Percentiles rank a stretch among this genome's conserved stretches.
Conservation (phyloP, 2,329 filamentous ascomycete species). For the Fusarium lyarnte region DNA sequence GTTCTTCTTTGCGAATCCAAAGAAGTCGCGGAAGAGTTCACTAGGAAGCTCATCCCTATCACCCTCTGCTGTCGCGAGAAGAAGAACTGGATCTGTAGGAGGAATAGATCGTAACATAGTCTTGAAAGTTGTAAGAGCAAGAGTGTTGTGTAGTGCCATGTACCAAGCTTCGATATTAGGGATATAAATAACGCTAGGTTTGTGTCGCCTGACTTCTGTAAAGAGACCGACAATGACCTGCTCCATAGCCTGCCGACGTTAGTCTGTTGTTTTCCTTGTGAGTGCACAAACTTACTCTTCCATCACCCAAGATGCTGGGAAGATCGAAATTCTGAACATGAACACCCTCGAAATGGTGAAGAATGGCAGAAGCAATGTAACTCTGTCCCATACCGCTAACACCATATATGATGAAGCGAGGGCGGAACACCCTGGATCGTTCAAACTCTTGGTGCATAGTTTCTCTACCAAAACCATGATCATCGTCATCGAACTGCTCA, state of each 20-base stretch:
- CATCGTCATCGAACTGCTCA: conserved; percentile 83
- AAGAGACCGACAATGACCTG: conserved; percentile 91
- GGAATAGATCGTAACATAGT: conserved; percentile 83
- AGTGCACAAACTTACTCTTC: conserved; percentile 65
- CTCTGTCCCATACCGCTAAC: conserved; percentile 90
- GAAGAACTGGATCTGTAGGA: conserved; percentile 88
- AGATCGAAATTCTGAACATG: conserved; percentile 96
- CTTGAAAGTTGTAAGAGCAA: conserved; percentile 83
- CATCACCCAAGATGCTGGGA: conserved; percentile 85
- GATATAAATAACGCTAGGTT: conserved; percentile 95
- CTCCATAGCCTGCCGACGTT: conserved; percentile 70
- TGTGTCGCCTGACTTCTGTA: conserved; percentile 90
- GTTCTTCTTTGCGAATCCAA: conserved; percentile 86
- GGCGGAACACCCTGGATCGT: conserved; percentile 85
- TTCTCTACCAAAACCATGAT: conserved; percentile 87
- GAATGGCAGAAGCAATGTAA: conserved; percentile 84
- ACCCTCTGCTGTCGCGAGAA: conserved; percentile 85
- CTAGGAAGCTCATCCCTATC: conserved; percentile 68
- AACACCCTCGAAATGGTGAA: conserved; percentile 92
- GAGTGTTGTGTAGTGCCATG: conserved; percentile 65
- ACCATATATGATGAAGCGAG: conserved; percentile 86
- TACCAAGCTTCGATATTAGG: conserved; percentile 93
- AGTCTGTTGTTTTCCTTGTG: conserved; percentile 16
- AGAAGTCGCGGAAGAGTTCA: conserved; percentile 78
- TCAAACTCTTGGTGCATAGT: conserved; percentile 82